Base-by-base conservation (phyloP, 148 eudicot genomes). In the Talinum fruticosum region DNA sequence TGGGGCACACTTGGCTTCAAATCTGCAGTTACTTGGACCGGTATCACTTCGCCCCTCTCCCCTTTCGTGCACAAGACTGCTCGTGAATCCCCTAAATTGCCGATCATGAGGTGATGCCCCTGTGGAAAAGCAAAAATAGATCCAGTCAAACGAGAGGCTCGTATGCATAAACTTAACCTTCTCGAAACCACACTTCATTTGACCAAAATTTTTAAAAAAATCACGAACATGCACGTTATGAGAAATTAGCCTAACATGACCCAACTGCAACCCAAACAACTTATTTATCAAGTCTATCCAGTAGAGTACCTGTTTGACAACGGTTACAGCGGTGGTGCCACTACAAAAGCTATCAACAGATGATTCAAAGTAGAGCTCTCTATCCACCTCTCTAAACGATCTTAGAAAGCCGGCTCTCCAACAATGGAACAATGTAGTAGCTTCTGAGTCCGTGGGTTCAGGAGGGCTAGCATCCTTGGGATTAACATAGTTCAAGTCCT, bases 51-150 rank as follows among this genome's bases (percentile, higher is more conserved):
- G n/a, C 90, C 86, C 45, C 73, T 82, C 32, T 82, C 88, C 64
- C 85, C 93, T 79, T 90, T 85, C 26, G 87, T 84, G 86, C 99
- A 86, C 74, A 95, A 79, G 57, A 95, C 83, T 10, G 97, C 99
- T 10, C 97, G 88, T 19, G 97, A 95, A 80, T 95, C 99, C 38
- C 99, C 97, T 81, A 95, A 83, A 79, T 95, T 95, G 35, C 93
- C 87, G 28, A 93, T 80, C 23, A 95, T 83, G 73, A 95, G 72
- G 64, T 91, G 81, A 30, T 90, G 79, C 28, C 87, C 96, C 98
- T 92, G 37, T 5, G 5, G 23, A 23, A 15, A 51, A 10, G 57
- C 19, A 15, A 15, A 51, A 15, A 51, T 51, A 51, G 57, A n/a
- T n/a, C n/a, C n/a, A 51, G 57, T 51, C 23, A 51, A 4, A 51